phyloP scores from a whole-genome alignment of 805 yeast species.

The Barnettozyma pratensis region DNA sequence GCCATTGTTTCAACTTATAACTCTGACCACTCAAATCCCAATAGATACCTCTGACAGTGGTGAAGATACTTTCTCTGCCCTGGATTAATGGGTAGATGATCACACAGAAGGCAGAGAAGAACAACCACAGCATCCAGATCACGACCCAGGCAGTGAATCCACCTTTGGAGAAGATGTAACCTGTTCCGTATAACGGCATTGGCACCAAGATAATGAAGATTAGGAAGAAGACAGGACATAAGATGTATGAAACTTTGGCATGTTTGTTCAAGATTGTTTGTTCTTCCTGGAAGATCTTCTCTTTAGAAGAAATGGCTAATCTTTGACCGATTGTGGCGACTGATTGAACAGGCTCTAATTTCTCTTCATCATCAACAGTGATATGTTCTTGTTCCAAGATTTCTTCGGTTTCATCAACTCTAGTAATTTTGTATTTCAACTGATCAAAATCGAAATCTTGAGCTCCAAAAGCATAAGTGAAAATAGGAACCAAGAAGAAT shows the following conservation, averaged over 20 bases:
- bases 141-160: slow-evolving; percentile 90
- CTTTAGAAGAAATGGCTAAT: slow-evolving; percentile 20
- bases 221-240: slow-evolving; percentile 58
- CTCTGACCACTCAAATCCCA: slow-evolving; percentile 83
- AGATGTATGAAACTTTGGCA: slow-evolving; percentile 53
- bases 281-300: slow-evolving; percentile 41
- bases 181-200: slow-evolving; percentile 88
- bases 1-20: slow-evolving; percentile 72
- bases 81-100: slow-evolving; percentile 68
- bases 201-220: slow-evolving; percentile 78
- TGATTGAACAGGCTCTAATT: slow-evolving; percentile 27
- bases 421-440: slow-evolving; percentile 47
- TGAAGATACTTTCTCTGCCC: slow-evolving; percentile 62
- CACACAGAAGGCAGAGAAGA: slow-evolving; percentile 58
- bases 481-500: slow-evolving; percentile 54
- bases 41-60: slow-evolving; percentile 69
- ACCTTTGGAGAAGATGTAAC: slow-evolving; percentile 65
- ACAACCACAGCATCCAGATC: slow-evolving; percentile 79
- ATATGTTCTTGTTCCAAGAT: slow-evolving; percentile 39
- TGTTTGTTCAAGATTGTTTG: slow-evolving; percentile 46
- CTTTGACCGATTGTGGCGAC: slow-evolving; percentile 29
- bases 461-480: slow-evolving; percentile 64
- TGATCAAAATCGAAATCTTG: slow-evolving; percentile 72
- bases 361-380: slow-evolving; percentile 13
- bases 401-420: slow-evolving; percentile 72